Base-by-base conservation (phyloP, 305 asterid genomes). In the Coffea humblotiana region DNA sequence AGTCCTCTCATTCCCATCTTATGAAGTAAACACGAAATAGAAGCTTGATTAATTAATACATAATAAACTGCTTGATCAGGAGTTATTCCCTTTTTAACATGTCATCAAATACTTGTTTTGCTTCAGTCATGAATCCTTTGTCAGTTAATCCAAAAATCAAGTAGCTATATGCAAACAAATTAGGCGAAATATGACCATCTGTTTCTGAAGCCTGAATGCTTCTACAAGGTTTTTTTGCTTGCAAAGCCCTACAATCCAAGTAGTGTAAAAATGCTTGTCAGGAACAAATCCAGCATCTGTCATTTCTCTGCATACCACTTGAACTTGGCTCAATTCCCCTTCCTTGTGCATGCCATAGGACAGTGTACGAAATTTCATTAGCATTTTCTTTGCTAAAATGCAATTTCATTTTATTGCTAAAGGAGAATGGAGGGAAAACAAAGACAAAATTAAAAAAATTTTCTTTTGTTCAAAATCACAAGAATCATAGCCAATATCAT, bases 161-260 rank as follows among this genome's bases (percentile, higher is more conserved):
- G 61, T 80, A 76, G 77, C 80, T 81, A 47, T 76, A 76, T 10
- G 84, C 76, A 37, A 75, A 60, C 69, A 81, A 60, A 76, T 81
- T 77, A 81, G 68, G 80, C 71, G 29, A 0, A 7, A 81, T 75
- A 40, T 71, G 16, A 69, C 49, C 80, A 81, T 81, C 65, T 45
- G 60, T 35, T 56, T 76, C 74, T 81, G 71, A 16, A 81, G 77
- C 77, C 84, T 70, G 40, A 81, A 76, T 21, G 84, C 80, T 76
- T 77, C 77, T 18, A 76, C 80, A 54, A 76, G 43, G 70, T 81
- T 72, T 52, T 80, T 77, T 61, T 76, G 80, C 56, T 52, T 70
- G 66, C 84, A 76, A 37, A 81, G 68, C 72, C 77, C 84, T 21
- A 80, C 77, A 81, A 81, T 81, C 84, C 84, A 81, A 56, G 84